phyloP scores from a whole-genome alignment of 2,329 filamentous ascomycete species.

The Nemania abortiva region DNA sequence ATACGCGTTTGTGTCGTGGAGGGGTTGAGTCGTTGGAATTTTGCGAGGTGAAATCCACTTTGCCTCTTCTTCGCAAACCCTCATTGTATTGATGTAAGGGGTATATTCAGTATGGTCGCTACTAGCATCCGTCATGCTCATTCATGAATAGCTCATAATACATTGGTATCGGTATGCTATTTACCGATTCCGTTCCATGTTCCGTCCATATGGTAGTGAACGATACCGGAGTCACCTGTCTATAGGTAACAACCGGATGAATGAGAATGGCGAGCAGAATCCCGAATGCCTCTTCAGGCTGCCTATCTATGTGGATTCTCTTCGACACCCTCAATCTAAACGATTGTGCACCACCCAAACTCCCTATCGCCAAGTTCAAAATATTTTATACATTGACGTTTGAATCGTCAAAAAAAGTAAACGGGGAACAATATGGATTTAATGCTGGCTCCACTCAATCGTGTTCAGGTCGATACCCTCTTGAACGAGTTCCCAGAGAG shows the following conservation, averaged over 20 bases:
- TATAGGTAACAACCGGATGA: constrained; percentile 2
- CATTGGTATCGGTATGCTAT: constrained; percentile 16
- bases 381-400: constrained; percentile 27
- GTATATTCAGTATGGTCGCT: neutral
- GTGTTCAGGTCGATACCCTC: constrained; percentile 95
- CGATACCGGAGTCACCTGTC: constrained; percentile 6
- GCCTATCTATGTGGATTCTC: constrained; percentile 2
- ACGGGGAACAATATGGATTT: constrained; percentile 48
- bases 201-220: constrained; percentile 13
- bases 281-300: constrained; percentile 6
- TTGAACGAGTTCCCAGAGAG: constrained; percentile 97
- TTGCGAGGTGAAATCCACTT: neutral
- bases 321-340: constrained; percentile 6
- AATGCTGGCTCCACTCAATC: constrained; percentile 99
- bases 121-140: neutral
- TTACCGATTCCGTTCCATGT: constrained; percentile 9
- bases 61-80: neutral
- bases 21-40: neutral
- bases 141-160: constrained; percentile 23
- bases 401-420: constrained; percentile 7
- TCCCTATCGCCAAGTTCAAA: constrained; percentile 21
- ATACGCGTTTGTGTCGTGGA: neutral
- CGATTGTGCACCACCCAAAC: constrained; percentile 30
- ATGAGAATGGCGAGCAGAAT: constrained; percentile 13
- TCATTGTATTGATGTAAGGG: constrained; percentile 15